Evolutionary conservation across 2,329 filamentous ascomycete species (phyloP).

Genomic region (Arthrobotrys iridis): DNA sequence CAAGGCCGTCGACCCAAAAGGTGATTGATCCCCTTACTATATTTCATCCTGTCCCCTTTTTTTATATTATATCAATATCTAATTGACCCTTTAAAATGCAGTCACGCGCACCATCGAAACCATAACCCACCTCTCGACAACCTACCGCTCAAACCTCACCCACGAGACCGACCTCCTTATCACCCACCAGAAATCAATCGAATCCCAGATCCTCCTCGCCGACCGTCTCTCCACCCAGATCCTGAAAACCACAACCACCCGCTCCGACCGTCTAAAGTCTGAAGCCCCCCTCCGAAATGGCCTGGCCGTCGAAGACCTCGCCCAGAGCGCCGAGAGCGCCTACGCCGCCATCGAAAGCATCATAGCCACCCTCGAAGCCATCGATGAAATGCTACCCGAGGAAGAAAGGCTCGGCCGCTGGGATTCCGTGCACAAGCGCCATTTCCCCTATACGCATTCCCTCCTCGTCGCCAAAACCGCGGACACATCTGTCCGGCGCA

Average conservation of each 20-base stretch:
- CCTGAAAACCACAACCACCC: slow-evolving; percentile 57
- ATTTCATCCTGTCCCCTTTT: not conserved
- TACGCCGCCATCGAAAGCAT: slow-evolving; percentile 58
- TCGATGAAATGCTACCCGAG: slow-evolving; percentile 58
- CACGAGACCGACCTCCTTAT: slow-evolving; percentile 56
- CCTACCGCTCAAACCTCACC: slow-evolving; percentile 56
- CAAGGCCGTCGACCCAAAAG: slow-evolving; percentile 57
- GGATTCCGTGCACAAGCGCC: slow-evolving; percentile 56
- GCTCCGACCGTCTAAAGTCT: slow-evolving; percentile 56
- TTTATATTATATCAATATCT: not conserved
- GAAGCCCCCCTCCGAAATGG: slow-evolving; percentile 56
- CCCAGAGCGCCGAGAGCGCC: slow-evolving; percentile 56
- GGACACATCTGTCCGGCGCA: not conserved
- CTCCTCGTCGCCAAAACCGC: slow-evolving; percentile 56
- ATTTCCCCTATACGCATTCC: slow-evolving; percentile 57
- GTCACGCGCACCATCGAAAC: slow-evolving; percentile 56
- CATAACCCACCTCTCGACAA: slow-evolving; percentile 55
- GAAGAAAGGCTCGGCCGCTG: slow-evolving; percentile 55
- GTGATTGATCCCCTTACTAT: slow-evolving; percentile 27
- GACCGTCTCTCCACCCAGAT: slow-evolving; percentile 56
- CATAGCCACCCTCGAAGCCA: slow-evolving; percentile 57
- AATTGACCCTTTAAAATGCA: too few relatives aligned
- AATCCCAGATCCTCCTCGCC: slow-evolving; percentile 55
- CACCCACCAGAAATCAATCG: slow-evolving; percentile 56
- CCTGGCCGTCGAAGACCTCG: slow-evolving; percentile 56